Evolutionary conservation across 225 moss, liverwort and hornwort genomes (phyloP).

Genomic region (Rhytidiadelphus loreus): DNA sequence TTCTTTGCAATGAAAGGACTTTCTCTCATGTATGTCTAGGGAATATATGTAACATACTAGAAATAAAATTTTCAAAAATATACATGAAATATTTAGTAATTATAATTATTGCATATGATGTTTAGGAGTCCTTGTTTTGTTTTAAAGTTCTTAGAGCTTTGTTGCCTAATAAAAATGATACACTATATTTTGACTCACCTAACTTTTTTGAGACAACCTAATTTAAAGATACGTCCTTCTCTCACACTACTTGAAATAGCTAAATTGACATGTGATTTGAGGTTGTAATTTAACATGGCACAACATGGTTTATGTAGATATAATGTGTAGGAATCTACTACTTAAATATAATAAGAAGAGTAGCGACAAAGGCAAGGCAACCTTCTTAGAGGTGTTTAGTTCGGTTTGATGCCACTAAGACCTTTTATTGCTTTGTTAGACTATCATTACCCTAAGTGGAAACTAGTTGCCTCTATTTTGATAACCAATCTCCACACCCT

Average conservation of each 20-base stretch:
- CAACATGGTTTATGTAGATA: too few relatives aligned
- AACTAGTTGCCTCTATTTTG: rapidly evolving
- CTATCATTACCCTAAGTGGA: rapidly evolving
- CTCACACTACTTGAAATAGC: neutral
- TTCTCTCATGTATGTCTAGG: neutral
- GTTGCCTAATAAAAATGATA: neutral
- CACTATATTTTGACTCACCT: neutral
- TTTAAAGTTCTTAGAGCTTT: neutral
- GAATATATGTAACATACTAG: neutral
- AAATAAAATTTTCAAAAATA: neutral
- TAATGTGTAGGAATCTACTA: neutral
- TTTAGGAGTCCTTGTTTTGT: too few relatives aligned
- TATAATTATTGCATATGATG: neutral
- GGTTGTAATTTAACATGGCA: neutral
- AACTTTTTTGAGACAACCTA: rapidly evolving
- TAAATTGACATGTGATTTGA: neutral
- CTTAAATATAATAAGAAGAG: neutral
- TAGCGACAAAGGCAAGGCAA: neutral
- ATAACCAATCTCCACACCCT: too few relatives aligned
- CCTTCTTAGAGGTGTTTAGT: neutral
- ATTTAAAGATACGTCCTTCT: neutral
- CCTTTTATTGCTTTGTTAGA: neutral
- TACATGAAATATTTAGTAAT: neutral
- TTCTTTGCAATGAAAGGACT: too few relatives aligned
- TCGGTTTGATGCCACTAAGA: neutral